Base-by-base conservation (phyloP, 208 protist species). In the Acanthamoeba royreba region DNA sequence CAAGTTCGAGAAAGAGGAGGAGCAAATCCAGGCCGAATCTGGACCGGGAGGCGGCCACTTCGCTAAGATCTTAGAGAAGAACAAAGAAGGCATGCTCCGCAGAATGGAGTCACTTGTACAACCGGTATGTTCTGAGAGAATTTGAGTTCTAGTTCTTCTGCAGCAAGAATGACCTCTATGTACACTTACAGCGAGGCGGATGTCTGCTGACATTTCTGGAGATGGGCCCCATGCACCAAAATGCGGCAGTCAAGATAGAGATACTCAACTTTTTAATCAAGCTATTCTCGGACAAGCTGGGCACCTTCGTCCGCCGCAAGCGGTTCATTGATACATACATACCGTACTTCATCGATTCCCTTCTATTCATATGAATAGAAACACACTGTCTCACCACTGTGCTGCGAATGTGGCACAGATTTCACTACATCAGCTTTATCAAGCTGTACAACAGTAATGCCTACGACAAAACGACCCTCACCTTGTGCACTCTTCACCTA, bases 371-470 rank as follows among this genome's bases (percentile, higher is more conserved):
- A 35, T 72, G 2, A 8, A 4, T 5, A 58, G 52, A 58, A 58
- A 0, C 0, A 58, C 52, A 0, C 25, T 25, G 2, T 13, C 52
- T 58, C 19, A 58, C n/a, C n/a, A n/a, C n/a, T n/a, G n/a, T n/a
- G n/a, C n/a, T n/a, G n/a, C n/a, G n/a, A n/a, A n/a, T n/a, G n/a
- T n/a, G n/a, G n/a, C n/a, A n/a, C 35, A 87, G 85, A n/a, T 38
- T 53, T 17, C 85, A 91, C 25, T 91, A 91, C 58, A 46, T 91
- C 40, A 61, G 53, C 22, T 72, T 91, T 53, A 46, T 91, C 53
- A 91, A 91, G 85, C 45, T 91, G 28, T 91, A 91, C 28, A 91
- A 91, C 55, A 72, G 85, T 33, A 22, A 22, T 9, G 11, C 11
- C 17, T 31, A 46, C 38, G 85, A 91, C 55, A 91, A n/a, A 19